Percentiles rank a stretch among this genome's conserved stretches.
Conservation (phyloP, 176 grass and related monocot species). For the Dendrocalamus sinicus region DNA sequence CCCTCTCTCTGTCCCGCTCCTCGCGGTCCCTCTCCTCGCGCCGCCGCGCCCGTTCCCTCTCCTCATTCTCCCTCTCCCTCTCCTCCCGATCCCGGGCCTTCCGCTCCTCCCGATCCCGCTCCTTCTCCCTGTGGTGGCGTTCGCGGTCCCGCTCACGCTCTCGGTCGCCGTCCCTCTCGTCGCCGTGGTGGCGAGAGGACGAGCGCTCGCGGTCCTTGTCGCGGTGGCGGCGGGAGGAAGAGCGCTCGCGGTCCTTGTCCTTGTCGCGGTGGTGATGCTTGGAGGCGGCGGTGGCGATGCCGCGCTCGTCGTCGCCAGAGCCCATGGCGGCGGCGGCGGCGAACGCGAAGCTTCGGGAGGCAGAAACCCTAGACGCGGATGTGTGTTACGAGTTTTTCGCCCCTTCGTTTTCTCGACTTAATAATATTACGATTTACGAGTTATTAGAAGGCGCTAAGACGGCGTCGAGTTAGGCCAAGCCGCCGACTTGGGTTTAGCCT, state of each 20-base stretch:
- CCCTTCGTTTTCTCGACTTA: background rate
- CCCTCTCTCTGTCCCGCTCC: slow-evolving; percentile 51
- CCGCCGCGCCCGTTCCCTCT: slow-evolving; percentile 49
- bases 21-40: slow-evolving; percentile 63
- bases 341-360: slow-evolving; percentile 19
- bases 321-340: slow-evolving; percentile 42
- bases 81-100: slow-evolving; percentile 49
- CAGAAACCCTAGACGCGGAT: slow-evolving; percentile 46
- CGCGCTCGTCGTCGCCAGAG: slow-evolving; percentile 49
- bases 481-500: background rate
- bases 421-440: background rate
- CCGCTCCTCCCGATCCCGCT: slow-evolving; percentile 42
- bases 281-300: background rate
- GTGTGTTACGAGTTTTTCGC: background rate
- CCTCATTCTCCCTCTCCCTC: slow-evolving; percentile 40
- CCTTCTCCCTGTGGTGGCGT: slow-evolving; percentile 41
- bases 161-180: slow-evolving; percentile 50
- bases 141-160: slow-evolving; percentile 54
- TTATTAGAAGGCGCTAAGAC: background rate
- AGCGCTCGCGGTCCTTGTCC: slow-evolving; percentile 41
- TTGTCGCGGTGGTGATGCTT: slow-evolving; percentile 56
- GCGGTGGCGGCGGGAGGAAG: slow-evolving; percentile 41
- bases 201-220: slow-evolving; percentile 32
- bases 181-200: slow-evolving; percentile 45
- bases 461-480: background rate